Evolutionary conservation across 2,329 filamentous ascomycete species (phyloP).

Genomic region (Ophiostoma quercus): DNA sequence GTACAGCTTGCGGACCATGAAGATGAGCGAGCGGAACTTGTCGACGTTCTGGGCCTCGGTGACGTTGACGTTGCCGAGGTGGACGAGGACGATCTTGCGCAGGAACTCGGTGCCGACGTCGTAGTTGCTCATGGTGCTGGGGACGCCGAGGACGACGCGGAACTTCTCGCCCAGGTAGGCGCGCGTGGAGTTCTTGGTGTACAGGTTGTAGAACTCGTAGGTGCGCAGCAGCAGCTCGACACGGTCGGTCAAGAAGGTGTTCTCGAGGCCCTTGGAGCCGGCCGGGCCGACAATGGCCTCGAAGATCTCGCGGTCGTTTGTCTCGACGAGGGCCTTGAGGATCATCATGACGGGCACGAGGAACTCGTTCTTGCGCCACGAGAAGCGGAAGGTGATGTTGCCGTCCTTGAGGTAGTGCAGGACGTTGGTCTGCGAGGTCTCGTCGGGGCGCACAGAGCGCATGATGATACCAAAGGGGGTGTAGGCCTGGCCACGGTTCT

Average conservation of each 20-base stretch:
- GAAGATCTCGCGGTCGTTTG: slow-evolving; percentile 93
- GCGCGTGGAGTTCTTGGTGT: slow-evolving; percentile 74
- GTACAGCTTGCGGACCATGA: slow-evolving; percentile 96
- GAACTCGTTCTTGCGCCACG: slow-evolving; percentile 95
- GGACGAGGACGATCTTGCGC: slow-evolving; percentile 81
- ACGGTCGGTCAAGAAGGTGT: slow-evolving; percentile 91
- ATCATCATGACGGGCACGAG: slow-evolving; percentile 97
- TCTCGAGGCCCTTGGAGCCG: slow-evolving; percentile 70
- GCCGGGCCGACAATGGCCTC: slow-evolving; percentile 80
- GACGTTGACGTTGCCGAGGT: slow-evolving; percentile 80
- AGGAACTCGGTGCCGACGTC: slow-evolving; percentile 89
- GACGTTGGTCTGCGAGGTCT: slow-evolving; percentile 96
- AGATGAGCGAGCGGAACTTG: slow-evolving; percentile 89
- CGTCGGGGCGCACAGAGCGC: slow-evolving; percentile 88
- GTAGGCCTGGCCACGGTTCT: slow-evolving; percentile 79
- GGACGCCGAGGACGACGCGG: slow-evolving; percentile 76
- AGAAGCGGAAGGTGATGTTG: slow-evolving; percentile 95
- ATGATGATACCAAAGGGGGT: slow-evolving; percentile 87
- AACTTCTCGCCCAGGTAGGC: slow-evolving; percentile 89
- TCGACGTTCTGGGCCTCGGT: slow-evolving; percentile 79
- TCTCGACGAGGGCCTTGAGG: slow-evolving; percentile 88
- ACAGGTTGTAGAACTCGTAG: slow-evolving; percentile 84
- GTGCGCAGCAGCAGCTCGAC: slow-evolving; percentile 87
- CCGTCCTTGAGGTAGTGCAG: slow-evolving; percentile 93
- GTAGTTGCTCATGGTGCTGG: slow-evolving; percentile 78